These are phyloP conservation scores for Murraya paniculata DNA, from an alignment of 345 rosid species.

Conservation along the genomic window DNA sequence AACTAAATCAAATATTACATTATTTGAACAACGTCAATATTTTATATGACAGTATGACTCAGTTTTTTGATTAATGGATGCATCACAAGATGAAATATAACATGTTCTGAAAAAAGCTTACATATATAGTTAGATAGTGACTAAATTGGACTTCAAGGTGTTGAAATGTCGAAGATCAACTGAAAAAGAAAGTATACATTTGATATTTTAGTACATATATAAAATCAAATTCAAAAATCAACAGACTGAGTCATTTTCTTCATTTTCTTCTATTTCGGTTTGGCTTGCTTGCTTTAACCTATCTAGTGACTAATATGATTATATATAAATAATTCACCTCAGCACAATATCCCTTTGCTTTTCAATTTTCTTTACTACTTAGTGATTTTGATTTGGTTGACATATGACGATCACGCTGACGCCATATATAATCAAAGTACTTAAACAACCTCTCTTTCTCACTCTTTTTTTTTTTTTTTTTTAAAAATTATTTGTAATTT, in stretches of 20 bases:
- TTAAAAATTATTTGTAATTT: background rate
- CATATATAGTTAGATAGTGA: background rate
- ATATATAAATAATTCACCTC: too few relatives aligned
- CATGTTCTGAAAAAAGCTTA: too few relatives aligned
- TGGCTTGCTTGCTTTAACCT: background rate
- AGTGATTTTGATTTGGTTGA: background rate
- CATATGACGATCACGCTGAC: slow-evolving; percentile 6
- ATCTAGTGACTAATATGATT: too few relatives aligned
- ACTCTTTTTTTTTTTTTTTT: background rate
- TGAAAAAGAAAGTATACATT: background rate
- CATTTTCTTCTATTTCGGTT: background rate
- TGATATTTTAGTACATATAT: background rate
- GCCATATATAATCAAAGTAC: background rate
- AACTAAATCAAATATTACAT: too few relatives aligned
- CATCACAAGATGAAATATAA: too few relatives aligned
- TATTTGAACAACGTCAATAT: too few relatives aligned
- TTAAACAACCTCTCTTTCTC: background rate
- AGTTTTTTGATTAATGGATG: too few relatives aligned
- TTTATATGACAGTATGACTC: too few relatives aligned
- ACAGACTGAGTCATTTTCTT: background rate
- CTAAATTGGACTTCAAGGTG: background rate
- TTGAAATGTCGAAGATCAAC: background rate
- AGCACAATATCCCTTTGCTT: background rate
- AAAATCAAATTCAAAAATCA: background rate
- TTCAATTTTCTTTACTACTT: background rate